Evolutionary conservation across 2,329 filamentous ascomycete genomes (phyloP).

Genomic region (Apiospora kogelbergensis): DNA sequence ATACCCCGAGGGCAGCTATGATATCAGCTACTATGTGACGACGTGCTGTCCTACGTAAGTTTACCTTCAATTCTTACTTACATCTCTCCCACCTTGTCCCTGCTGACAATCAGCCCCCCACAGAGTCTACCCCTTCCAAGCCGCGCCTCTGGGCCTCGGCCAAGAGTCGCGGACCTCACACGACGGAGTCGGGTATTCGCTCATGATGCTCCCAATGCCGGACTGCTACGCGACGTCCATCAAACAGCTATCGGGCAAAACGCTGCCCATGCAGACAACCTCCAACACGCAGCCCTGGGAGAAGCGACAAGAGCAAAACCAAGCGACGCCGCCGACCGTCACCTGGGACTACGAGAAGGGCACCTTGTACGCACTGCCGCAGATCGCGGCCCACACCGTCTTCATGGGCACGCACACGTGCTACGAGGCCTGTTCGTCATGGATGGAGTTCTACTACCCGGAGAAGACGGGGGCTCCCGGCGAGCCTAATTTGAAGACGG

Average conservation of each 20-base stretch:
- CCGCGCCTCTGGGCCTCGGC: neutral
- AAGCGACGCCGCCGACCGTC: neutral
- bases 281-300: constrained; percentile 17
- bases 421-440: constrained; percentile 18
- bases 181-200: constrained; percentile 12
- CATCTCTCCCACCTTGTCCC: neutral
- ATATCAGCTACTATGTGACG: constrained; percentile 13
- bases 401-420: constrained; percentile 22
- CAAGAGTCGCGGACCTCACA: constrained; percentile 15
- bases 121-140: constrained; percentile 11
- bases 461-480: constrained; percentile 11
- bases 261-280: constrained; percentile 16
- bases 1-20: constrained; percentile 14
- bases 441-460: constrained; percentile 19
- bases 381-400: constrained; percentile 14
- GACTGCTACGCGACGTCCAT: constrained; percentile 17
- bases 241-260: constrained; percentile 16
- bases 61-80: too few species aligned
- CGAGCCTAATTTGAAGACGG: neutral
- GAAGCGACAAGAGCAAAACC: constrained; percentile 15
- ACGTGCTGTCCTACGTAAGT: constrained; percentile 21
- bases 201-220: constrained; percentile 17
- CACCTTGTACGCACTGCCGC: constrained; percentile 15
- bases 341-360: constrained; percentile 19
- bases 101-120: neutral